Conservation (phyloP, 768 basidiomycete species). For the Boletus bicolor region DNA sequence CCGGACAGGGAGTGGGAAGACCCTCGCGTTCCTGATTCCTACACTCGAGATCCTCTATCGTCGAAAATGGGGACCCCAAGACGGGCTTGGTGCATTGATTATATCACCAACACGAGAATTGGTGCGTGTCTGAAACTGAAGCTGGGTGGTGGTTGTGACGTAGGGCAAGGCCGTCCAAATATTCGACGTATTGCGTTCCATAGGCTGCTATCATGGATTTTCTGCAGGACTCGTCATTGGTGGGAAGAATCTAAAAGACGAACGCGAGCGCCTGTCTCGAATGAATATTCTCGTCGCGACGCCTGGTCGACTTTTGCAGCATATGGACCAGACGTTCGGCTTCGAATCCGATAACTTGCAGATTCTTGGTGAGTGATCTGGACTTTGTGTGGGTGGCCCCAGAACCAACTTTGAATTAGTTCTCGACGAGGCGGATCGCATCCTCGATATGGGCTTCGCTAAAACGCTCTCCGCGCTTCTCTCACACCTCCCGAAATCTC, state of each 20-base stretch:
- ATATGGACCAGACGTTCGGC: constrained; percentile 97
- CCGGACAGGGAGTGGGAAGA: constrained; percentile 71
- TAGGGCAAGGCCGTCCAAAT: constrained; percentile 86
- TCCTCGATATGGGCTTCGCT: constrained; percentile 95
- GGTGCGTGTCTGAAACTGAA: constrained; percentile 41
- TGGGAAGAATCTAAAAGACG: constrained; percentile 92
- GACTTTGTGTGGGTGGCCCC: not conserved
- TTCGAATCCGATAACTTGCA: constrained; percentile 93
- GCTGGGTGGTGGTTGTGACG: constrained; percentile 3
- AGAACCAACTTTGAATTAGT: constrained; percentile 43
- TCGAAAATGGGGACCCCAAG: constrained; percentile 67
- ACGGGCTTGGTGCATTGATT: constrained; percentile 82
- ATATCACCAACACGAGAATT: constrained; percentile 94
- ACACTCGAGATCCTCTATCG: constrained; percentile 62
- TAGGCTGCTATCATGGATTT: constrained; percentile 88
- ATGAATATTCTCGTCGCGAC: constrained; percentile 99
- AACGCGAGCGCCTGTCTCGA: constrained; percentile 77
- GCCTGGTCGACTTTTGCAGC: constrained; percentile 90
- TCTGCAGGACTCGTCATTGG: constrained; percentile 96
- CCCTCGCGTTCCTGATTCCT: constrained; percentile 69
- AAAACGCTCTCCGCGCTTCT: constrained; percentile 86
- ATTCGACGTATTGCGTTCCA: constrained; percentile 91
- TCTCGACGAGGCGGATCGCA: constrained; percentile 94
- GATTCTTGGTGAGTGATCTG: constrained; percentile 62
- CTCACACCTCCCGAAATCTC: constrained; percentile 84